Base-by-base conservation (phyloP, 805 yeast genomes). In the Starmerella floris region DNA sequence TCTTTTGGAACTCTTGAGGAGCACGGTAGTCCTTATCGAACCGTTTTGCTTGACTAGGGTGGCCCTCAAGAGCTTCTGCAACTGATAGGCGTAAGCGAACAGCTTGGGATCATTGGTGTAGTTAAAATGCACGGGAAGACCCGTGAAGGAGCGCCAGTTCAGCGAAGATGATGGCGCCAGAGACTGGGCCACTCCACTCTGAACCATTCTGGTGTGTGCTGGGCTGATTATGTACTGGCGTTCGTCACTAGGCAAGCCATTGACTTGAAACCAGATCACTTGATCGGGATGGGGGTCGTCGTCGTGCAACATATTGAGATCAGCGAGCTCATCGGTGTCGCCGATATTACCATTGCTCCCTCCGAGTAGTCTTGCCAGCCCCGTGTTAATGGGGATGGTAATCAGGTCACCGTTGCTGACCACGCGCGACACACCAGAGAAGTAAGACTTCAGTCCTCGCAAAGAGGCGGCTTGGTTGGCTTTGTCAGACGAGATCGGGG, bases 211-310 rank as follows among this genome's bases (percentile, higher is more conserved):
- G 0, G 95, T 82, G 45, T 70, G 71, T 0, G 66, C 48, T 0
- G 94, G 77, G 57, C 81, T 85, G 28, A 87, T 70, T 0, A 76
- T 56, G 51, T 62, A 79, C 52, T 57, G 56, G 8, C 35, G 32
- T 3, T 37, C 39, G 16, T 41, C 35, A 9, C 30, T 19, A 4
- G 50, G 45, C 16, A 46, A 39, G 9, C 55, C 49, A 2, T 35
- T 39, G 3, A 88, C 72, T 51, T 73, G 73, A 60, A 85, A 88
- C 95, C 95, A 88, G 0, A 85, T 94, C 17, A 87, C 70, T 0
- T 74, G 65, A 56, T 85, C 83, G 1, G 82, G 76, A 15, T 4
- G 30, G 20, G 67, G 30, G 4, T 39, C 17, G 3, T 32, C 25
- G 17, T 40, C 47, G 23, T 35, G 38, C 20, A 41, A 34, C 17